phyloP scores from a whole-genome alignment of 2,329 filamentous ascomycete species.

The Cladosporium sp. region DNA sequence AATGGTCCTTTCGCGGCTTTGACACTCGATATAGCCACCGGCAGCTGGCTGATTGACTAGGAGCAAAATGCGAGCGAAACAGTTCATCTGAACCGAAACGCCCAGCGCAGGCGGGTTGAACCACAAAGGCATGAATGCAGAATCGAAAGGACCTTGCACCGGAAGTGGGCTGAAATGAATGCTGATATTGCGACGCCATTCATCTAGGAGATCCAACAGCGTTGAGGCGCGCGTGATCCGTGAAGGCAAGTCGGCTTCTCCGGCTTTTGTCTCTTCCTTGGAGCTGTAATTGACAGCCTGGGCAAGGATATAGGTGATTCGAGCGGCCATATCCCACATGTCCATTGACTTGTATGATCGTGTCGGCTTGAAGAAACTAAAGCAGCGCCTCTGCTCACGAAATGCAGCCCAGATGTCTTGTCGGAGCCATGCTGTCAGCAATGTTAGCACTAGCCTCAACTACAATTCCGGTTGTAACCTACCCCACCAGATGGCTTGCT shows the following conservation, averaged over 20 bases:
- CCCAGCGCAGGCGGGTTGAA: slow-evolving; percentile 51
- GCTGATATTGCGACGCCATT: slow-evolving; percentile 53
- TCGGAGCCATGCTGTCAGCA: slow-evolving; percentile 50
- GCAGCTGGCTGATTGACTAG: slow-evolving; percentile 55
- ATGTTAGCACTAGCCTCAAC: not conserved
- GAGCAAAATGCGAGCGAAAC: slow-evolving; percentile 56
- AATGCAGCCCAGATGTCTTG: slow-evolving; percentile 68
- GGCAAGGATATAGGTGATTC: slow-evolving; percentile 58
- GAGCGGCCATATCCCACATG: slow-evolving; percentile 57
- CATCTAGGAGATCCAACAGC: slow-evolving; percentile 52
- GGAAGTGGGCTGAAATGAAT: slow-evolving; percentile 49
- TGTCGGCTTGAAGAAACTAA: slow-evolving; percentile 61
- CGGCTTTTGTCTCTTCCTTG: slow-evolving; percentile 50
- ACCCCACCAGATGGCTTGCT: slow-evolving; percentile 63
- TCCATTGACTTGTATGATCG: slow-evolving; percentile 52
- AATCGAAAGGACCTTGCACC: slow-evolving; percentile 42
- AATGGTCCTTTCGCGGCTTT: slow-evolving; percentile 47
- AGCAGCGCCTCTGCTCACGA: slow-evolving; percentile 56
- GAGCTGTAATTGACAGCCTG: slow-evolving; percentile 62
- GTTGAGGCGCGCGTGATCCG: slow-evolving; percentile 47
- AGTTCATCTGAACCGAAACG: slow-evolving; percentile 55
- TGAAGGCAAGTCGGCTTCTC: slow-evolving; percentile 43
- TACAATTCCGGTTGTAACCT: not conserved
- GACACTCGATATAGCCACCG: slow-evolving; percentile 53
- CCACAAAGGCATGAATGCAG: slow-evolving; percentile 54